A percentile compares a stretch with the other conserved stretches of the same genome.
phyloP scores from a whole-genome alignment of 1,284 basidiomycete species.

The Moniliella sp. region DNA sequence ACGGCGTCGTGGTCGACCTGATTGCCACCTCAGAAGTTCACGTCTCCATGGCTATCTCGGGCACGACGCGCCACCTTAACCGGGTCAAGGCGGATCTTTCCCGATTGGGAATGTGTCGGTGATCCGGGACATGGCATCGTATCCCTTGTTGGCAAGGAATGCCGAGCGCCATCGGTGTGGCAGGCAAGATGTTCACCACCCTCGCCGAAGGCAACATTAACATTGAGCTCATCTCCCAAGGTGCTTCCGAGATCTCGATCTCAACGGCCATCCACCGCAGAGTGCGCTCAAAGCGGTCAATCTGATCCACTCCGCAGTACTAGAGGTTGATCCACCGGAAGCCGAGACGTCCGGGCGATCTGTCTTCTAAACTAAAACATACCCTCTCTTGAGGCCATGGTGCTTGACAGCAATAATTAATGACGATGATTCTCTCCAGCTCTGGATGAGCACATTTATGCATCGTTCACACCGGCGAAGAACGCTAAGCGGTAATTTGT shows the following conservation, averaged over 20 bases:
- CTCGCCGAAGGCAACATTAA: slow-evolving; percentile 83
- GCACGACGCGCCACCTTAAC: slow-evolving; percentile 10
- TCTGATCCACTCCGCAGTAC: slow-evolving; percentile 49
- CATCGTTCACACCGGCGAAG: too few relatives aligned
- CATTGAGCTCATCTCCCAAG: slow-evolving; percentile 98
- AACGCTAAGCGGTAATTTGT: too few relatives aligned
- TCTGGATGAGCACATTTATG: too few relatives aligned
- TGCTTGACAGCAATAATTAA: too few relatives aligned
- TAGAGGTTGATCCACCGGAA: too few relatives aligned
- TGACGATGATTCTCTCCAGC: too few relatives aligned
- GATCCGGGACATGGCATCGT: slow-evolving; percentile 81
- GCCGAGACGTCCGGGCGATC: too few relatives aligned
- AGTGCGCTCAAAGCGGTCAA: slow-evolving; percentile 85
- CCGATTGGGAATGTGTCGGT: slow-evolving; percentile 40
- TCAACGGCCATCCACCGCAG: slow-evolving; percentile 54
- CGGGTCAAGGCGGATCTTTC: slow-evolving; percentile 19
- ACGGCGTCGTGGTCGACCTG: slow-evolving; percentile 82
- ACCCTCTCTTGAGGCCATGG: too few relatives aligned
- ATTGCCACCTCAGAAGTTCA: slow-evolving; percentile 95
- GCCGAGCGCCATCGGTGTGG: slow-evolving; percentile 80
- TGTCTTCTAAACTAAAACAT: too few relatives aligned
- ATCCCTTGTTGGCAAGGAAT: slow-evolving; percentile 88
- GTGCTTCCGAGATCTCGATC: slow-evolving; percentile 78
- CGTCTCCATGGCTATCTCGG: slow-evolving; percentile 63
- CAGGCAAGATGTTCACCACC: slow-evolving; percentile 76